These are phyloP conservation scores for Fusarium poae DNA, from an alignment of 2,329 filamentous ascomycete species.

Conservation along the genomic window DNA sequence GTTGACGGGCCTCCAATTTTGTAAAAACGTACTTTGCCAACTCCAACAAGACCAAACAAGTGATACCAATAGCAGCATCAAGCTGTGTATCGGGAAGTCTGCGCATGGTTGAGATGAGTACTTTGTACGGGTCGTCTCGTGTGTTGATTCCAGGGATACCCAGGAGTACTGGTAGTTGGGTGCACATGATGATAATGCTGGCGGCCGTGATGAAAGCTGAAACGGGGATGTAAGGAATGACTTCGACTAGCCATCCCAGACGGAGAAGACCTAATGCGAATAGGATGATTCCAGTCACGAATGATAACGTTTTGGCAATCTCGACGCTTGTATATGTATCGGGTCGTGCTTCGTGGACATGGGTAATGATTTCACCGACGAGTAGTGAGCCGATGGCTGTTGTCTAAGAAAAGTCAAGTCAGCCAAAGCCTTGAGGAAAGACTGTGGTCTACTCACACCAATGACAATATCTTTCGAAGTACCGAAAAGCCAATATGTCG, in stretches of 20 bases:
- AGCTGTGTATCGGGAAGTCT: conserved; percentile 62
- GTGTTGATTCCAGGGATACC: conserved; percentile 61
- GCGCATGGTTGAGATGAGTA: conserved; percentile 59
- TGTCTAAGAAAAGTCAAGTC: conserved; percentile 59
- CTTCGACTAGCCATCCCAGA: conserved; percentile 65
- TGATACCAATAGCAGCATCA: conserved; percentile 80
- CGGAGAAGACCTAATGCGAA: conserved; percentile 61
- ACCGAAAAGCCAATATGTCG: conserved; percentile 86
- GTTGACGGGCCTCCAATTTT: conserved; percentile 70
- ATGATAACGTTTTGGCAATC: conserved; percentile 60
- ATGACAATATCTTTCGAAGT: conserved; percentile 90
- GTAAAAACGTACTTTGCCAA: conserved; percentile 72
- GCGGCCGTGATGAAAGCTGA: conserved; percentile 65
- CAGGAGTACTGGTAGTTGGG: conserved; percentile 60
- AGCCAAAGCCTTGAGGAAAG: rapidly evolving
- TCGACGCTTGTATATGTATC: conserved; percentile 55
- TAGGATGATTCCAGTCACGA: conserved; percentile 61
- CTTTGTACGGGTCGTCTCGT: conserved; percentile 59
- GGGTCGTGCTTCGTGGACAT: conserved; percentile 54
- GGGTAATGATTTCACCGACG: conserved; percentile 60
- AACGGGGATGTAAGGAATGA: conserved; percentile 64
- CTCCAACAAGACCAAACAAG: conserved; percentile 71
- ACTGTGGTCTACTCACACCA: conserved; percentile 59
- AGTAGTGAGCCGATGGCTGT: conserved; percentile 66
- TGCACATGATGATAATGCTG: conserved; percentile 64